Base-by-base conservation (phyloP, 1,139 yeast species). In the Suhomyces atakaporum region DNA sequence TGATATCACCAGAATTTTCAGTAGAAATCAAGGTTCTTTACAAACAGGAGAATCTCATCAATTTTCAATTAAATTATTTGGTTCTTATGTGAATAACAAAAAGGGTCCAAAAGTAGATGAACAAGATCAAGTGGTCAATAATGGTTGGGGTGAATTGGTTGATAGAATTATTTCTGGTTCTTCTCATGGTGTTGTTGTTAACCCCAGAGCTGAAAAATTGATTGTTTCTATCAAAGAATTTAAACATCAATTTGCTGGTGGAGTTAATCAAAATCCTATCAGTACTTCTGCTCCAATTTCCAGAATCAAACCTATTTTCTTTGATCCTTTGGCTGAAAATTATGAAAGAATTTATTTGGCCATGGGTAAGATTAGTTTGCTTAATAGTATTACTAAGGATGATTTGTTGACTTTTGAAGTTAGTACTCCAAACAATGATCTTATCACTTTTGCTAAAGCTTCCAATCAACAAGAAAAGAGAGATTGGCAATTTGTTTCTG, bases 121-220 rank as follows among this genome's bases (percentile, higher is more conserved):
- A 15, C 36, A 44, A 15, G 61, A 53, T 20, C 39, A 47, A 11
- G 41, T 38, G 15, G 51, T 49, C 39, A 84, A 84, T 58, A 75
- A 79, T 44, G 96, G 96, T 35, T 88, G 96, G 96, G 96, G 96
- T 62, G 94, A 84, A 47, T 65, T 85, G 35, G 78, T 84, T 22
- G 90, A 87, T 51, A 70, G 95, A 53, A 84, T 88, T 46, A 82
- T 88, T 46, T 60, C 79, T 18, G 95, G 95, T 22, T 77, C 94
- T 1, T 77, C 76, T 42, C 77, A 76, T 40, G 96, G 96, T 48
- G 81, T 88, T 38, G 89, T 92, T 4, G 75, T 84, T 23, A 86
- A 86, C 46, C 92, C 94, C 21, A 74, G 94, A 57, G 92, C 95
- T 7, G 89, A 84, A 50, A 75, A 73, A 42, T 69, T 87, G 50